Percentiles rank a stretch among this genome's conserved stretches.
These are phyloP conservation scores for Aspergillus brasiliensis DNA, from an alignment of 2,329 filamentous ascomycete genomes.

Conservation along the genomic window DNA sequence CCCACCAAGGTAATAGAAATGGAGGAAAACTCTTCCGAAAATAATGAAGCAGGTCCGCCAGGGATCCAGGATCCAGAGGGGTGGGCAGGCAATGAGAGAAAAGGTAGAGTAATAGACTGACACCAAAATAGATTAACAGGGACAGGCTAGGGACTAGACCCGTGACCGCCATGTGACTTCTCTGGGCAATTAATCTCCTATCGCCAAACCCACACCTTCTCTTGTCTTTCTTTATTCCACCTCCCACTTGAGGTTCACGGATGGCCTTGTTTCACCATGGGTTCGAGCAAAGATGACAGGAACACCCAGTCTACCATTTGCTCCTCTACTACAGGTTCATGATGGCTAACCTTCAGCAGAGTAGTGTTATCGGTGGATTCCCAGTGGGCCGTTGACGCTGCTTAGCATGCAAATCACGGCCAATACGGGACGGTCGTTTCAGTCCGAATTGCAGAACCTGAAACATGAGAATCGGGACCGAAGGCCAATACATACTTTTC, in stretches of 20 bases:
- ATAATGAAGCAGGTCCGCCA: neutral
- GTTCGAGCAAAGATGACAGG: neutral
- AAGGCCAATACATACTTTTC: neutral
- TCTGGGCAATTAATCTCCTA: neutral
- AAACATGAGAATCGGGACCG: conserved; percentile 8
- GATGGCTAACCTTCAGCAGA: neutral
- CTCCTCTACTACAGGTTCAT: conserved; percentile 48
- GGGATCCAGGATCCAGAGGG: neutral
- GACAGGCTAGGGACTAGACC: conserved; percentile 3
- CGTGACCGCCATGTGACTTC: conserved; percentile 16
- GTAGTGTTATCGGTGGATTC: conserved; percentile 8
- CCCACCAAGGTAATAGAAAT: neutral
- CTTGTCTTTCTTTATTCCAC: neutral
- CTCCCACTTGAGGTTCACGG: neutral
- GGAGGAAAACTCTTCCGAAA: conserved; percentile 6
- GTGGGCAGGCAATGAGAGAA: neutral
- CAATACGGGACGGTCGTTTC: conserved; percentile 14
- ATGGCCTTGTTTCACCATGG: conserved; percentile 4
- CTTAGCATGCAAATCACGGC: conserved; percentile 7
- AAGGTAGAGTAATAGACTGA: conserved; percentile 3
- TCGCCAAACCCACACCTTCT: neutral
- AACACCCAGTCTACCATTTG: conserved; percentile 66
- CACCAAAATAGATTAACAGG: conserved; percentile 7
- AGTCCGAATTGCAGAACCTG: conserved; percentile 9
- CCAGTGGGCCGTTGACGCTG: neutral